Base-by-base conservation (phyloP, 192 early-diverging fungal species). In the Umbelopsis isabellina region DNA sequence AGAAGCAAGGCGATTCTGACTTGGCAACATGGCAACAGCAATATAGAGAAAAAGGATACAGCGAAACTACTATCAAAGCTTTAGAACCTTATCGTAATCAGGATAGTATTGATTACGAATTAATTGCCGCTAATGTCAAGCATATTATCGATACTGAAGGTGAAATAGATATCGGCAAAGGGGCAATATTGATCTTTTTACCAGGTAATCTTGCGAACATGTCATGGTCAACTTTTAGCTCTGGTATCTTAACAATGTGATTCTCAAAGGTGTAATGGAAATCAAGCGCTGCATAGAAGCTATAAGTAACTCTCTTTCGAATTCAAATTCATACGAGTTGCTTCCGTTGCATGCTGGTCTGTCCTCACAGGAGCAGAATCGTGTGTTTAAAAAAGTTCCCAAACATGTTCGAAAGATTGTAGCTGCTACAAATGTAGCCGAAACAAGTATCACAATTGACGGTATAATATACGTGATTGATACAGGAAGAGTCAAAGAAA, bases 371-470 rank as follows among this genome's bases (percentile, higher is more conserved):
- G 86, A 88, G 21, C 93, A 94, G 79, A 85, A 71, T 51, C 82
- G 75, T 7, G 92, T 95, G 15, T 95, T 95, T 74, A 79, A 80
- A 65, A 66, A 70, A 0, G 75, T 86, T 0, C 72, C 78, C 2
- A 65, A 68, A 9, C 84, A 86, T 5, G 64, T 83, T 11, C 72
- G 91, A 21, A 94, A 94, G 73, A 83, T 94, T 53, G 90, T 94
- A 11, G 70, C 94, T 16, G 80, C 88, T 6, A 94, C 92, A 23
- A 94, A 94, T 51, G 88, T 94, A 66, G 92, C 92, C 11, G 92
- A 94, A 75, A 94, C 92, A 0, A 89, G 91, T 71, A 90, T 94
- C 66, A 94, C 93, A 5, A 91, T 94, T 47, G 91, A 94, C 30
- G 91, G 90, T 47, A 79, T 92, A 16, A 87, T 88, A 6, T 89